These are phyloP conservation scores for Aspergillus funiculosus DNA, from an alignment of 495 filamentous ascomycete species.

Conservation along the genomic window DNA sequence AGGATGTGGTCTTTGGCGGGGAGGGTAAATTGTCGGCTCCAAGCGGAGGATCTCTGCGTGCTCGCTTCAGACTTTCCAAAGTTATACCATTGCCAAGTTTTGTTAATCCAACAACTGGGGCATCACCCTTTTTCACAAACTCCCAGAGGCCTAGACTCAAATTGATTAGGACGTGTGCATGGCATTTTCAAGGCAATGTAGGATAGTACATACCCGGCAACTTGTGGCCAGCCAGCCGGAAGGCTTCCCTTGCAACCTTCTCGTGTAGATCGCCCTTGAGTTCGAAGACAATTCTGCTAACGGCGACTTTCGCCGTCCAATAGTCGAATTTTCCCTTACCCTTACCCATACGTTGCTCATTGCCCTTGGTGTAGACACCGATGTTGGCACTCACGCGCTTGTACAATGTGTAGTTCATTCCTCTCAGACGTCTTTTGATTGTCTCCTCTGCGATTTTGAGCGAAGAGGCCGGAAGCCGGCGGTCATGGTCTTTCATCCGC, in stretches of 20 bases:
- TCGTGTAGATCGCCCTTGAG: slow-evolving; percentile 89
- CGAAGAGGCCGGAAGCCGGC: slow-evolving; percentile 78
- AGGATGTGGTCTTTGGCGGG: slow-evolving; percentile 35
- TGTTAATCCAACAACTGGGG: slow-evolving; percentile 87
- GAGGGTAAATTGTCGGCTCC: slow-evolving; percentile 29
- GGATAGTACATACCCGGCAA: slow-evolving; percentile 72
- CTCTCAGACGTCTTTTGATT: slow-evolving; percentile 80
- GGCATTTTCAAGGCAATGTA: neutral
- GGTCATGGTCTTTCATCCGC: slow-evolving; percentile 89
- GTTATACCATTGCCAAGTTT: slow-evolving; percentile 80
- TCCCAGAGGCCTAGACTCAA: slow-evolving; percentile 69
- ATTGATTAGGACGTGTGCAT: slow-evolving; percentile 18
- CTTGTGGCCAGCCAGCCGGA: slow-evolving; percentile 90
- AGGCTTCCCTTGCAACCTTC: slow-evolving; percentile 88
- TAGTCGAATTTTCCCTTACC: slow-evolving; percentile 97
- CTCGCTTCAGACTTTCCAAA: slow-evolving; percentile 68
- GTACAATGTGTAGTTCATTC: slow-evolving; percentile 88
- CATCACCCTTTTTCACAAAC: slow-evolving; percentile 88
- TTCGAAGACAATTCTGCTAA: slow-evolving; percentile 87
- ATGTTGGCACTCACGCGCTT: slow-evolving; percentile 86
- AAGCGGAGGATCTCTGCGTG: slow-evolving; percentile 60
- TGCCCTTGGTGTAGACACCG: slow-evolving; percentile 90
- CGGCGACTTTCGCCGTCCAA: slow-evolving; percentile 83
- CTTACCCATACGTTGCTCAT: slow-evolving; percentile 98
- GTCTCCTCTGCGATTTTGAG: slow-evolving; percentile 87